These are phyloP conservation scores for Aspergillus fructus DNA, from an alignment of 2,329 filamentous ascomycete genomes.

Conservation along the genomic window DNA sequence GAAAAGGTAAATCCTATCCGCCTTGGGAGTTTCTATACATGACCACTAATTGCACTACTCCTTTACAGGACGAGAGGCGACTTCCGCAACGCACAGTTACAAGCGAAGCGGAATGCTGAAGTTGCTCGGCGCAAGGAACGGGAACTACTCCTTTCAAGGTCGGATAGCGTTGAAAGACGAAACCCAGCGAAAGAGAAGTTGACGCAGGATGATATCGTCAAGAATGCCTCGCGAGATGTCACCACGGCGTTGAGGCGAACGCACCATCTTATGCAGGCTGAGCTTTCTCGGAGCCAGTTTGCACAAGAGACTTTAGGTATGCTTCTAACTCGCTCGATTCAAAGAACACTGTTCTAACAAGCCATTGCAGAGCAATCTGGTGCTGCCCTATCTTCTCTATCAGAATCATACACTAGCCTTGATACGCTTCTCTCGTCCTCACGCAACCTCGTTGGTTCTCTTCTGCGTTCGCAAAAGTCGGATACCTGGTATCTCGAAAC, in stretches of 20 bases:
- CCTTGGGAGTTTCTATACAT: neutral
- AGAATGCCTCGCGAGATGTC: constrained; percentile 77
- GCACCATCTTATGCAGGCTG: constrained; percentile 79
- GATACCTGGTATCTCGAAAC: constrained; percentile 98
- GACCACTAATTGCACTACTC: constrained; percentile 11
- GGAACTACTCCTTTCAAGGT: constrained; percentile 67
- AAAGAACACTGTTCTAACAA: neutral
- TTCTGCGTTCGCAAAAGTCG: constrained; percentile 86
- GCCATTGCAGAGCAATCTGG: constrained; percentile 65
- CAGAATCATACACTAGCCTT: constrained; percentile 76
- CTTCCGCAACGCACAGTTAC: constrained; percentile 79
- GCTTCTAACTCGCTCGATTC: constrained; percentile 6
- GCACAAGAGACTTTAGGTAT: constrained; percentile 76
- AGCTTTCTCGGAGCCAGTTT: constrained; percentile 83
- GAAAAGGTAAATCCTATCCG: constrained; percentile 54
- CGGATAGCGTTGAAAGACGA: constrained; percentile 28
- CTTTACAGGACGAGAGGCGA: constrained; percentile 55
- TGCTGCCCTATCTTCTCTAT: constrained; percentile 74
- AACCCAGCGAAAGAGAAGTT: constrained; percentile 48
- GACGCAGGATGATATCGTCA: constrained; percentile 69
- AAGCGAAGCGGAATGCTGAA: constrained; percentile 73
- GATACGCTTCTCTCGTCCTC: constrained; percentile 75
- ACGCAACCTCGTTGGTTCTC: constrained; percentile 70
- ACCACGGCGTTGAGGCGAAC: constrained; percentile 81
- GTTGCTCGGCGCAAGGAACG: constrained; percentile 73